Conservation (phyloP, 352 stramenopile genomes). For the Phytophthora litchii region DNA sequence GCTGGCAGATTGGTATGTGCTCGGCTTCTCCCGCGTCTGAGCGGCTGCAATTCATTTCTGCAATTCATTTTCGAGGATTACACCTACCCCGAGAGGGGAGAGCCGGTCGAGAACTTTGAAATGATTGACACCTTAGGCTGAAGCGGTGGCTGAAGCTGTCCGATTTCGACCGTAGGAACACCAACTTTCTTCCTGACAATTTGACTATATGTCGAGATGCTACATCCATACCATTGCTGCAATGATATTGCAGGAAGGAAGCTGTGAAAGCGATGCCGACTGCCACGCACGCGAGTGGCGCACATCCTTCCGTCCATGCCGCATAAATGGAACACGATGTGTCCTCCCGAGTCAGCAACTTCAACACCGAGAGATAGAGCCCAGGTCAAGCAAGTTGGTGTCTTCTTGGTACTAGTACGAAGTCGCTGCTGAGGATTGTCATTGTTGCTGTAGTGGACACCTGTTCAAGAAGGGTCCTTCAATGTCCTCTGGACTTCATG, state of each 20-base stretch:
- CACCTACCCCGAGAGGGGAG: constrained; percentile 1
- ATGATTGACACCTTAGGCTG: constrained; percentile 4
- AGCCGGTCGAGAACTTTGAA: constrained; percentile 3
- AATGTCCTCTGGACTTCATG: too few relatives aligned
- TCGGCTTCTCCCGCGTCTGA: constrained; percentile 14
- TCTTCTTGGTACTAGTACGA: too few relatives aligned
- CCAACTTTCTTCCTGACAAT: too few relatives aligned
- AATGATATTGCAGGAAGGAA: not conserved
- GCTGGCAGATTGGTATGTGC: constrained; percentile 37
- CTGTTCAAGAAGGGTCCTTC: too few relatives aligned
- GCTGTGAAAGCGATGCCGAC: not conserved
- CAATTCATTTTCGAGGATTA: constrained; percentile 11
- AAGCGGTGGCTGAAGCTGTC: too few relatives aligned
- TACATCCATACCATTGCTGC: too few relatives aligned
- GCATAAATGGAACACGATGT: constrained; percentile 6
- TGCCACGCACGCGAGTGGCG: constrained; percentile 2
- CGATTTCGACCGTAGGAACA: too few relatives aligned
- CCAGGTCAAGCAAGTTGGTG: too few relatives aligned
- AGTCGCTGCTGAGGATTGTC: too few relatives aligned
- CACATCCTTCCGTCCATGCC: constrained; percentile 13
- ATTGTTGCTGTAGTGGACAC: too few relatives aligned
- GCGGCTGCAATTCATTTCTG: constrained; percentile 26
- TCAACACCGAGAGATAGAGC: too few relatives aligned
- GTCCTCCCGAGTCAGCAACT: constrained; percentile 16
- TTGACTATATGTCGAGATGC: not conserved